Conservation (phyloP, 306 rosid species). For the Medicago lupulina region DNA sequence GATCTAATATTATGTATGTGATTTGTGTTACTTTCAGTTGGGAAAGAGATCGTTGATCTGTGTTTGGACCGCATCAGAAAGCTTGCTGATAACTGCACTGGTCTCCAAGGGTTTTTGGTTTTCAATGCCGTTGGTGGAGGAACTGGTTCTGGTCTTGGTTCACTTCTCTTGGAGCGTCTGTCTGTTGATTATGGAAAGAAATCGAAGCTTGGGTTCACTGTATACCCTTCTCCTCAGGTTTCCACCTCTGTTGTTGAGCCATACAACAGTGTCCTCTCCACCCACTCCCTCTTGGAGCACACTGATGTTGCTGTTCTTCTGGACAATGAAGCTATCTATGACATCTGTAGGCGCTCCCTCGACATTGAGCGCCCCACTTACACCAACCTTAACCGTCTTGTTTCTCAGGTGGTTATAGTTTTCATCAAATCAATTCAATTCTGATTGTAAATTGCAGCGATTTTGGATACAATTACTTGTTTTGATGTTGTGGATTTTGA, state of each 20-base stretch:
- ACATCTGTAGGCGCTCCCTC: constrained; percentile 90
- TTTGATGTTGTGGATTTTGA: not conserved
- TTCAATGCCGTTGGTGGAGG: constrained; percentile 97
- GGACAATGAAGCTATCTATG: constrained; percentile 94
- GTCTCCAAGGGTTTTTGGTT: constrained; percentile 90
- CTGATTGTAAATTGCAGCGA: not conserved
- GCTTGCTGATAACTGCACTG: constrained; percentile 95
- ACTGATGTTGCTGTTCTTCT: constrained; percentile 90
- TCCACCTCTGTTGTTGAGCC: constrained; percentile 98
- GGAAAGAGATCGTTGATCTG: constrained; percentile 92
- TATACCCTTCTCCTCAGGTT: constrained; percentile 93
- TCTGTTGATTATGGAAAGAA: constrained; percentile 95
- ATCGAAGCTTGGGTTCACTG: constrained; percentile 91
- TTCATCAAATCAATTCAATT: not conserved
- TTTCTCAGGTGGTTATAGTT: constrained; percentile 69
- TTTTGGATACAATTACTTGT: not conserved
- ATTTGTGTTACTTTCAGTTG: constrained; percentile 50
- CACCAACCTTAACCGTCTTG: constrained; percentile 89
- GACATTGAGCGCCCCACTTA: constrained; percentile 94
- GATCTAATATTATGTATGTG: not conserved
- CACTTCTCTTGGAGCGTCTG: constrained; percentile 83
- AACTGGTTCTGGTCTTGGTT: constrained; percentile 93
- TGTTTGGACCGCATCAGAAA: constrained; percentile 93
- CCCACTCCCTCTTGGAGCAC: constrained; percentile 94
- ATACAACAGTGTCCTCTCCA: constrained; percentile 93